Base-by-base conservation (phyloP, 1,284 basidiomycete species). In the Kwoniella shivajii region DNA sequence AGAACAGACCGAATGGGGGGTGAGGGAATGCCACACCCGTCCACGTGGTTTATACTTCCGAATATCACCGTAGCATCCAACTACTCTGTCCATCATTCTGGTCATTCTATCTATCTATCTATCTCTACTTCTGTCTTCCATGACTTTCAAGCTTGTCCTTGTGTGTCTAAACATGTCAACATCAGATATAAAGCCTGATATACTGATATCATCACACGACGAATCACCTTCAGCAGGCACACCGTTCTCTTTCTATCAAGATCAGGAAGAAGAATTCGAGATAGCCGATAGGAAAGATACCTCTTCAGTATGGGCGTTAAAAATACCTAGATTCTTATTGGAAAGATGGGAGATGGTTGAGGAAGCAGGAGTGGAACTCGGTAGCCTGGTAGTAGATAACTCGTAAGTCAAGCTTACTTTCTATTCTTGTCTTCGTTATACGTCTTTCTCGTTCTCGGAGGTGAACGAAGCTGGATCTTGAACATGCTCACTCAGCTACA, bases 261-360 rank as follows among this genome's bases (percentile, higher is more conserved):
- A 20, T 48, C 49, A 71, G 31, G 69, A 73, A 39, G 74, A 75
- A 58, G 58, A 65, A 37, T 61, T 75, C 18, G 59, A 56, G 16
- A 59, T 73, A 20, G 57, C 59, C 1, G 39, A 38, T 13, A 46
- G 50, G 20, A 56, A 65, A 52, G 61, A 63, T 47, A 51, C 54
- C 20, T 61, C 61, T 24, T 69, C 68, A 30, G 66, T 72, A n/a
- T 76, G 75, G 75, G 70, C 72, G 14, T 56, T 76, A 43, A 74
- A 74, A 71, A 76, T 83, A 27, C 82, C 82, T 11, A 72, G 78
- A 14, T 82, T 82, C 67, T 57, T 83, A 18, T 68, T 80, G 30
- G 79, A 82, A 56, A 73, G 77, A 30, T 83, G 82, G 82, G 71
- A 73, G 58, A 65, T 71, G 18, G 75, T 81, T 13, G 65, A 71